A percentile compares a stretch with the other conserved stretches of the same genome.
These are phyloP conservation scores for Lichtheimia ramosa DNA, from an alignment of 371 early-diverging fungal species.

Conservation along the genomic window DNA sequence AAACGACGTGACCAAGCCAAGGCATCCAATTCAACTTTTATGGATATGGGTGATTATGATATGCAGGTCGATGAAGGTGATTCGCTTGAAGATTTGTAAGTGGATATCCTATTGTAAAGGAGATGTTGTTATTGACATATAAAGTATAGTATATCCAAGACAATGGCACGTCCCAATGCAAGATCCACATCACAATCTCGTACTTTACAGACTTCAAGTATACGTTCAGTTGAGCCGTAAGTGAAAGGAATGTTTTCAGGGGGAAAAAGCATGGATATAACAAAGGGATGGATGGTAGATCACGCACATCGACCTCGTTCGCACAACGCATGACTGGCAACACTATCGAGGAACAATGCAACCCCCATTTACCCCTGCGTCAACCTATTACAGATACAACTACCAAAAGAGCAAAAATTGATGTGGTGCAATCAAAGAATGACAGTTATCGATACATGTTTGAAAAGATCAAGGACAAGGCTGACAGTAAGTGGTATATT, in stretches of 20 bases:
- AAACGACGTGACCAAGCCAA: slow-evolving; percentile 11
- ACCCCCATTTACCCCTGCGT: slow-evolving; percentile 23
- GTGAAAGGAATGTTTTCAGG: too few relatives aligned
- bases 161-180: too few relatives aligned
- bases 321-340: slow-evolving; percentile 22
- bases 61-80: slow-evolving; percentile 7
- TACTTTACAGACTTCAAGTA: too few relatives aligned
- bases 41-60: slow-evolving; percentile 22
- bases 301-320: slow-evolving; percentile 18
- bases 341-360: slow-evolving; percentile 32
- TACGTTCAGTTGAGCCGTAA: too few relatives aligned
- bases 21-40: slow-evolving; percentile 3
- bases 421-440: background rate
- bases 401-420: slow-evolving; percentile 4
- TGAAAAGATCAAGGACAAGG: slow-evolving; percentile 74
- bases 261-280: too few relatives aligned
- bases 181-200: too few relatives aligned
- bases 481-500: slow-evolving; percentile 52
- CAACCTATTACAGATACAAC: background rate
- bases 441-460: slow-evolving; percentile 82
- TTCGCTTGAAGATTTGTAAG: slow-evolving; percentile 6
- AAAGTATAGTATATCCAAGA: too few relatives aligned
- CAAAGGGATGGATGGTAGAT: slow-evolving; percentile 1
- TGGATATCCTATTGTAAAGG: background rate
- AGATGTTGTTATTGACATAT: too few relatives aligned